Evolutionary conservation across 306 rosid species (phyloP).

Genomic region (Vigna angularis): DNA sequence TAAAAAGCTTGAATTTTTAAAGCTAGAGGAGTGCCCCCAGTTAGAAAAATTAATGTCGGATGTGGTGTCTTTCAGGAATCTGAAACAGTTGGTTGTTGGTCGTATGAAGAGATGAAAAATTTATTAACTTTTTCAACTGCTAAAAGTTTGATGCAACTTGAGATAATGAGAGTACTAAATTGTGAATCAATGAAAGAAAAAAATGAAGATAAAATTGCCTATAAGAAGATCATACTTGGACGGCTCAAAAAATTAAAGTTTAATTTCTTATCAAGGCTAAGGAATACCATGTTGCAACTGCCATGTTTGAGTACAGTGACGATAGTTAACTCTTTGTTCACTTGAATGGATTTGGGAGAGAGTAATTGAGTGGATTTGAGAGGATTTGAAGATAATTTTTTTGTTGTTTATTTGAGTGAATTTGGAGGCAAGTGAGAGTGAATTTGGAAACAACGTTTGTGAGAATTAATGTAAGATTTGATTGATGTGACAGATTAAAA

Average conservation of each 20-base stretch:
- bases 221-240: background rate
- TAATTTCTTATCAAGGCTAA: background rate
- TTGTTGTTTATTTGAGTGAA: no score
- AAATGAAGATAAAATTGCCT: background rate
- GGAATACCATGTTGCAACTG: constrained; percentile 10
- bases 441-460: no score
- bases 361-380: no score
- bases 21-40: background rate
- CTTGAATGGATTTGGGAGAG: no score
- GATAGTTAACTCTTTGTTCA: no score
- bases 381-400: no score
- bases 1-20: background rate
- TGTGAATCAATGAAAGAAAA: constrained; percentile 21
- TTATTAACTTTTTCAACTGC: constrained; percentile 35
- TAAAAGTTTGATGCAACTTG: constrained; percentile 32
- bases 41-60: background rate
- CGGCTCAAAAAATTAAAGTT: background rate
- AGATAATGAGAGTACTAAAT: background rate
- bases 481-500: no score
- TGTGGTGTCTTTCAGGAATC: background rate
- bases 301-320: background rate
- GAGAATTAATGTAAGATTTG: no score
- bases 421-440: no score
- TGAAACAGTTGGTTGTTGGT: rapidly evolving
- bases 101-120: background rate